Evolutionary conservation across 148 eudicot genomes (phyloP), one percentile per base, ranked within the genome.

Genomic region (Rhododendron vialii): DNA sequence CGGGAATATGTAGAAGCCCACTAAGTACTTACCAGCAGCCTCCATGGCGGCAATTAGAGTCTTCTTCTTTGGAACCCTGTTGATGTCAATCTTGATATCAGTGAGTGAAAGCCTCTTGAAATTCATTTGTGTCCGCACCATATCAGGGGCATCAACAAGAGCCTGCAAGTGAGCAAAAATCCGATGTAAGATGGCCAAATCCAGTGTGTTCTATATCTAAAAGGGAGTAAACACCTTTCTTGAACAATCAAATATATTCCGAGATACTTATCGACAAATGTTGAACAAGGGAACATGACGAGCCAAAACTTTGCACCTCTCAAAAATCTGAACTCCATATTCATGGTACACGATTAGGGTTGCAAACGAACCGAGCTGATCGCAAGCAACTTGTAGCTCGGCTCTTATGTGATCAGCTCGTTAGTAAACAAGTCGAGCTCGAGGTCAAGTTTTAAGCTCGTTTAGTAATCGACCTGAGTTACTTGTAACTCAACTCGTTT

Each of bases 121-220:
- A 86, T 92, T 92, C 90, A 92, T 92, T 87, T 91, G 94, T 84
- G 90, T 81, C 67, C 94, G 80, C 38, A 90, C 93, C 94, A 92
- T 92, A 50, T 92, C 94, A 69, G 93, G 94, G 65, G 92, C 51
- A 89, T 92, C 94, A 43, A 92, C 93, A 69, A 92, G 92, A 41
- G 94, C 94, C 92, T 91, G 85, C 38, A 41, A 55, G 76, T 11
- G 38, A 22, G 67, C 28, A 84, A 75, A 74, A 18, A 20, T 20
- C 47, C 38, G 5, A 35, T 1, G 51, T 73, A 51, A 69, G 36
- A 84, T 73, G 12, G 61, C 55, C 12, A 45, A 51, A 0, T 12
- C 7, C 36, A 13, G 17, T 28, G 45, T 67, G 75, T 14, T 26
- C 4, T 11, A 67, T 11, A 30, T 69, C 36, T 4, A 30, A 69